Percentiles rank a stretch among this genome's conserved stretches.
These are phyloP conservation scores for Dactylellina drechsleri DNA, from an alignment of 2,329 filamentous ascomycete genomes.

Conservation along the genomic window DNA sequence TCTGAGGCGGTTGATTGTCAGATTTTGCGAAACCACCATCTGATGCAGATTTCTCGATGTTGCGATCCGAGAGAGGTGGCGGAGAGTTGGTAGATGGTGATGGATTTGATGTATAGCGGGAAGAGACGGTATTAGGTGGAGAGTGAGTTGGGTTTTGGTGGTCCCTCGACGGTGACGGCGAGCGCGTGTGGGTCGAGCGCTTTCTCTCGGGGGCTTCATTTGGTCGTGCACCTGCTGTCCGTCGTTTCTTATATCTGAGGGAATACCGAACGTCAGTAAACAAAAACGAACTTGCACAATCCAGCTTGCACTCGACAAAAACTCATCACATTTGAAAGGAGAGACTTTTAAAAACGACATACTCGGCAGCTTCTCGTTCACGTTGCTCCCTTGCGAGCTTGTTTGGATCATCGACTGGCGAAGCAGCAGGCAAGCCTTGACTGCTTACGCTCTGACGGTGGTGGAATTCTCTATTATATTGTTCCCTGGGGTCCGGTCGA, in stretches of 20 bases:
- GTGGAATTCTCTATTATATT: slow-evolving; percentile 47
- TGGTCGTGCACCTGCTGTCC: slow-evolving; percentile 40
- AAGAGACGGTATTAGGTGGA: slow-evolving; percentile 49
- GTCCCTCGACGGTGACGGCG: slow-evolving; percentile 37
- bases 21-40: slow-evolving; percentile 32
- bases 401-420: slow-evolving; percentile 51
- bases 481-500: slow-evolving; percentile 40
- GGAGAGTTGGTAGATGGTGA: slow-evolving; percentile 49
- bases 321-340: not conserved
- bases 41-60: slow-evolving; percentile 38
- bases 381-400: slow-evolving; percentile 50
- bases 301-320: not conserved
- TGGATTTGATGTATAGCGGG: slow-evolving; percentile 46
- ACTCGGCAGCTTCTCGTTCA: slow-evolving; percentile 53
- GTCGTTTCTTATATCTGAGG: slow-evolving; percentile 52
- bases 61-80: slow-evolving; percentile 45
- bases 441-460: slow-evolving; percentile 47
- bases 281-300: slow-evolving; percentile 14
- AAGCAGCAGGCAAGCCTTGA: slow-evolving; percentile 35
- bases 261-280: not conserved
- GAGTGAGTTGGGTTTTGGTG: slow-evolving; percentile 42
- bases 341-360: not conserved
- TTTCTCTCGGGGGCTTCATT: slow-evolving; percentile 47
- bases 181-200: slow-evolving; percentile 45
- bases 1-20: slow-evolving; percentile 31